Conservation (phyloP, 2,329 filamentous ascomycete species). For the Rasamsonia emersonii region DNA sequence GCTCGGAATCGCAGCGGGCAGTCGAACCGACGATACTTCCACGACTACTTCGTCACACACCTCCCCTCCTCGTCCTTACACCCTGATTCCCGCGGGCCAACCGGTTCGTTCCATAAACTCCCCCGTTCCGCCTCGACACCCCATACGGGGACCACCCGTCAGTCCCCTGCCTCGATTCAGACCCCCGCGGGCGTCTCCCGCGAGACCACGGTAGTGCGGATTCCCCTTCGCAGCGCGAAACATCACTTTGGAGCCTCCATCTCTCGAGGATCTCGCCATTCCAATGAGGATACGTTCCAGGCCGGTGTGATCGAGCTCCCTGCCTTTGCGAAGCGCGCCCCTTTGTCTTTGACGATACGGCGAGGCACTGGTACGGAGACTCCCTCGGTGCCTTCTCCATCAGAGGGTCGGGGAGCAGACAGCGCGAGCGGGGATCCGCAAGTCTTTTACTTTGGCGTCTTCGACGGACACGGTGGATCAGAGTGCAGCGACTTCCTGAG, state of each 20-base stretch:
- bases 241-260: conserved; percentile 84
- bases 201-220: conserved; percentile 88
- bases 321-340: conserved; percentile 77
- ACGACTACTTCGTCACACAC: conserved; percentile 96
- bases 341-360: conserved; percentile 50
- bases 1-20: conserved; percentile 8
- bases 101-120: conserved; percentile 70
- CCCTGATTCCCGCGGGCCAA: conserved; percentile 62
- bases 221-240: conserved; percentile 85
- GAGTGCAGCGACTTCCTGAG: conserved; percentile 83
- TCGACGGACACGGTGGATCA: conserved; percentile 87
- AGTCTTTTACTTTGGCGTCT: conserved; percentile 94
- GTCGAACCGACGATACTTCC: conserved; percentile 52
- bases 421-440: conserved; percentile 82
- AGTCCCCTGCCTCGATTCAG: conserved; percentile 51
- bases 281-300: conserved; percentile 92
- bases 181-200: conserved; percentile 50
- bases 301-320: conserved; percentile 90
- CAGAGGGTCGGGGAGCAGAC: conserved; percentile 60
- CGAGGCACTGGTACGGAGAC: conserved; percentile 22
- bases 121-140: conserved; percentile 77
- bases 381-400: conserved; percentile 15
- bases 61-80: conserved; percentile 88
- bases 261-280: conserved; percentile 70
- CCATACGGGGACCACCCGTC: conserved; percentile 48